Base-by-base conservation (phyloP, 495 filamentous ascomycete species). In the Neurospora sp. region DNA sequence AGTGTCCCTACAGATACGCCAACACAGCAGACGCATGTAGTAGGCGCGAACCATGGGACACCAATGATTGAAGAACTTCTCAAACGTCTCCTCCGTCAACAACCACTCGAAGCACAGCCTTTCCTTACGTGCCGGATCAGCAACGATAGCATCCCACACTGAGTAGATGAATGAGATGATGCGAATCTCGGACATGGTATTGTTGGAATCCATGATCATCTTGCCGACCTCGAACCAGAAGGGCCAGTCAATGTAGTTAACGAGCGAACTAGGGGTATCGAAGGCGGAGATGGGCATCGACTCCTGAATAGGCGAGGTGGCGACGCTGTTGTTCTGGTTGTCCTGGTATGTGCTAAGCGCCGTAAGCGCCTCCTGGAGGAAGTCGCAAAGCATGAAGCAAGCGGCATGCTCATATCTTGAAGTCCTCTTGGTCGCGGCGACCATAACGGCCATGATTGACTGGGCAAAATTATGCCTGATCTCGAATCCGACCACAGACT, bases 1-100 rank as follows among this genome's bases (percentile, higher is more conserved):
- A 73, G 90, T 89, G 77, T 92, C 93, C 72, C 96, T 86, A 72
- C 90, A 96, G 14, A 98, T 78, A 45, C 96, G 90, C 96, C 96
- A 99, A 82, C 94, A 97, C 17, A 97, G 80, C 42, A 99, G 80
- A 44, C 96, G 93, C 89, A 97, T 96, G 78, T 90, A 98, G 81
- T 98, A 99, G 20, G 94, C 92, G 73, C 96, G 88, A 38, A 97
- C 94, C 96, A 99, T 98, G 2, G 96, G 96, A 81, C 95, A 98
- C 96, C 96, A 99, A 79, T 98, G 94, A 78, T 90, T 94, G 83
- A 99, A 99, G 75, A 94, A 89, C 72, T 88, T 89, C 69, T 93
- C 89, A 80, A 98, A 98, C 17, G 90, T 84, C 45, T 91, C 86
- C 73, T 91, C 90, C 35, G 89, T 86, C n/a, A 99, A 78, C 40